Percentiles rank a stretch among this genome's conserved stretches.
These are phyloP conservation scores for Cryptosporidium meleagridis DNA, from an alignment of 169 alveolate species.

Conservation along the genomic window DNA sequence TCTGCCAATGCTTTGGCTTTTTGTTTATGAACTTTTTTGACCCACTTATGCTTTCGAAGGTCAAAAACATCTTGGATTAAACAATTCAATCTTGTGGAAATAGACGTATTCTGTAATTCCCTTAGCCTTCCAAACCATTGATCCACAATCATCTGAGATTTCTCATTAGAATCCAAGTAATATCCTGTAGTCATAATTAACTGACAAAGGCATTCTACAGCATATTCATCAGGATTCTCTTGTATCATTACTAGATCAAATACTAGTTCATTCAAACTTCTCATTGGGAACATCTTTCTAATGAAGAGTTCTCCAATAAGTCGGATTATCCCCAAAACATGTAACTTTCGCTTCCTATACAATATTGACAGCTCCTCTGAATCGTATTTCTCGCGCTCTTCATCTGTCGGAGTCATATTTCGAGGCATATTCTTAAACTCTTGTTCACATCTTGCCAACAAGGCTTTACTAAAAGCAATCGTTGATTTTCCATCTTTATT, in stretches of 20 bases:
- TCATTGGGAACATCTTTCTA: conserved; percentile 87
- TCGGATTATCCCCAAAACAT: conserved; percentile 89
- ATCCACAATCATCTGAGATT: conserved; percentile 86
- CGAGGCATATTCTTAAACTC: conserved; percentile 69
- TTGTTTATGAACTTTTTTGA: conserved; percentile 89
- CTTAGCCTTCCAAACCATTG: conserved; percentile 91
- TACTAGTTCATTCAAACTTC: conserved; percentile 89
- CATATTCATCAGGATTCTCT: conserved; percentile 91
- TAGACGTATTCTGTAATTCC: conserved; percentile 84
- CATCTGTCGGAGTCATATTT: conserved; percentile 67
- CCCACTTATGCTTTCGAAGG: conserved; percentile 90
- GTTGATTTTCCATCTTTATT: conserved; percentile 80
- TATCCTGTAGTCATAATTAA: conserved; percentile 89
- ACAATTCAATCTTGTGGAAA: conserved; percentile 89
- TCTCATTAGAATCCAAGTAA: conserved; percentile 88
- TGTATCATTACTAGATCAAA: conserved; percentile 86
- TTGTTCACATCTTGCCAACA: conserved; percentile 56
- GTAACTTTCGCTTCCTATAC: conserved; percentile 82
- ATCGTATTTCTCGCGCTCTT: conserved; percentile 49
- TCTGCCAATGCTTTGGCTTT: conserved; percentile 91
- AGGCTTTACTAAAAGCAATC: conserved; percentile 77
- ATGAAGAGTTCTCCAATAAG: conserved; percentile 91
- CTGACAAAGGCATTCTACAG: conserved; percentile 89
- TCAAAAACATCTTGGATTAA: conserved; percentile 90
- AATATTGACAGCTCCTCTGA: conserved; percentile 37